Evolutionary conservation across 192 early-diverging fungal species (phyloP).

Genomic region (Coemansia sp.): DNA sequence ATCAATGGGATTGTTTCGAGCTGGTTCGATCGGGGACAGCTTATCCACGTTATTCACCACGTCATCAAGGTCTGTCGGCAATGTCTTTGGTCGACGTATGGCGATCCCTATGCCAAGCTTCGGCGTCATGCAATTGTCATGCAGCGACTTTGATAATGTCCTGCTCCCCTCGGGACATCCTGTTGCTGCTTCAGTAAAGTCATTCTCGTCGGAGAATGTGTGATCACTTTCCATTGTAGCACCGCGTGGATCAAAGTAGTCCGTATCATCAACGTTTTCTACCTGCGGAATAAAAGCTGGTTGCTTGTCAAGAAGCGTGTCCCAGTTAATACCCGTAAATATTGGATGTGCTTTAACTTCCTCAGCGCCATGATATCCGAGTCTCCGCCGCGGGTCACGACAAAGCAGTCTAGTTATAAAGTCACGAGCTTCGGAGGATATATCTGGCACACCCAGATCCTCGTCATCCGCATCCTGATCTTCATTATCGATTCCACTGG

Average conservation of each 20-base stretch:
- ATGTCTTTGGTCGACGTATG: constrained; percentile 22
- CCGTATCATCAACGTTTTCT: constrained; percentile 77
- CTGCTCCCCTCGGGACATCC: not conserved
- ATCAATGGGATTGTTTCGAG: too few relatives aligned
- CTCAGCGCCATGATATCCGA: constrained; percentile 57
- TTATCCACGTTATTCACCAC: not conserved
- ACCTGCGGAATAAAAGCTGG: constrained; percentile 83
- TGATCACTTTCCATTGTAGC: constrained; percentile 57
- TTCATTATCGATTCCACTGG: not conserved
- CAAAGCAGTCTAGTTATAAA: constrained; percentile 57
- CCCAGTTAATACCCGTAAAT: constrained; percentile 62
- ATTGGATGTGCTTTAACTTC: constrained; percentile 66
- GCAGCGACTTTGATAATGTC: constrained; percentile 13
- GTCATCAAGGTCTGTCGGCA: constrained; percentile 21
- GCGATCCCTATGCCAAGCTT: constrained; percentile 5
- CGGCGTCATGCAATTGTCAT: not conserved
- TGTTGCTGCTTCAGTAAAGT: constrained; percentile 10
- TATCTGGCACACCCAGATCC: constrained; percentile 11
- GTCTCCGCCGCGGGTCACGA: constrained; percentile 60
- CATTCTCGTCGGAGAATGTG: not conserved
- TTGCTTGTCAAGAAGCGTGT: constrained; percentile 57
- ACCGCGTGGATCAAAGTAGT: constrained; percentile 92
- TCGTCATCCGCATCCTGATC: constrained; percentile 19
- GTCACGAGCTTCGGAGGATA: constrained; percentile 43
- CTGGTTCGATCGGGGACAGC: not conserved